These are phyloP conservation scores for Trichoderma sp. DNA, from an alignment of 2,329 filamentous ascomycete genomes.

Conservation along the genomic window DNA sequence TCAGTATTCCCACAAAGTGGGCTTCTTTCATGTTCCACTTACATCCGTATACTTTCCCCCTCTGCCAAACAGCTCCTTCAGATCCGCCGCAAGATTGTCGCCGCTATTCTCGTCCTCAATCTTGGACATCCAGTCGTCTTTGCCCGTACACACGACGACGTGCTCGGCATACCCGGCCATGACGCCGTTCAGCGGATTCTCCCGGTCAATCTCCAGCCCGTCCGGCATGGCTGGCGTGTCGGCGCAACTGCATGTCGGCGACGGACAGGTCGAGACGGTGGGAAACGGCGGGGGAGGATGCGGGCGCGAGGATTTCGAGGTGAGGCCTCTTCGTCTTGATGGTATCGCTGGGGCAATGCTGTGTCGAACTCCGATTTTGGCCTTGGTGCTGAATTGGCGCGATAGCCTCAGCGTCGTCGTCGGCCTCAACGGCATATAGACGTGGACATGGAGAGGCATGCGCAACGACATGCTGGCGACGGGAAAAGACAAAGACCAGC, in stretches of 20 bases:
- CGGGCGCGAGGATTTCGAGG: neutral
- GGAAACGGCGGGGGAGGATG: conserved; percentile 36
- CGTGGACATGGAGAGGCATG: neutral
- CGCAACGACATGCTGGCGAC: conserved; percentile 18
- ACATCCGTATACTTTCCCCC: conserved; percentile 67
- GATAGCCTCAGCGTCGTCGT: neutral
- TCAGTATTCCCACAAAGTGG: neutral
- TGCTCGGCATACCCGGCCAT: conserved; percentile 80
- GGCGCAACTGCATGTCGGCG: conserved; percentile 74
- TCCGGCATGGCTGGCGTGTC: conserved; percentile 60
- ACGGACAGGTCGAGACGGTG: conserved; percentile 61
- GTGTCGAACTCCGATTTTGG: neutral
- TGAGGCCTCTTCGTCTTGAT: neutral
- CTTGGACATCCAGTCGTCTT: conserved; percentile 73
- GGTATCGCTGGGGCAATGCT: neutral
- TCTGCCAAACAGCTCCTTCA: conserved; percentile 67
- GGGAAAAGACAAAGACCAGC: neutral
- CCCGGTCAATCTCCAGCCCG: conserved; percentile 71
- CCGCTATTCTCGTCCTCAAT: conserved; percentile 77
- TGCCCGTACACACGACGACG: conserved; percentile 77
- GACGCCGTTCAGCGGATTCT: conserved; percentile 67
- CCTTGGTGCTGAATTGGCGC: neutral
- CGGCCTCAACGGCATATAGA: neutral
- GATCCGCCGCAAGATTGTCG: conserved; percentile 64
- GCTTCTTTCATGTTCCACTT: conserved; percentile 30